Percentiles rank a stretch among this genome's conserved stretches.
Evolutionary conservation across 108 stramenopile species (phyloP).

Genomic region (Skeletonema marinoi): DNA sequence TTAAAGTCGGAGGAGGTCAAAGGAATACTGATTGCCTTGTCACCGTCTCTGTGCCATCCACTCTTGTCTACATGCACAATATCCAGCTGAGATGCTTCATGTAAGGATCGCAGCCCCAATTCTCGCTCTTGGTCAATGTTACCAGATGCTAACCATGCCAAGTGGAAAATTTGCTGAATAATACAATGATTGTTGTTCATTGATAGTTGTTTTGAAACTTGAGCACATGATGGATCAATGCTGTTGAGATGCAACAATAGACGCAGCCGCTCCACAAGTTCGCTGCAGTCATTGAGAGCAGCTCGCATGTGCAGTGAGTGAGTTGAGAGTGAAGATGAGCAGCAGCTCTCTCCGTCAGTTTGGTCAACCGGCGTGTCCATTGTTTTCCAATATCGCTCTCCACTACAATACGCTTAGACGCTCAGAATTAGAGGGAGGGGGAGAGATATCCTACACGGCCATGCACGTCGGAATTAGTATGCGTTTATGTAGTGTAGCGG

Average conservation of each 20-base stretch:
- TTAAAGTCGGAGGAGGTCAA: conserved; percentile 36
- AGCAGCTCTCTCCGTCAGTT: neutral
- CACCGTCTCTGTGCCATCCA: conserved; percentile 1
- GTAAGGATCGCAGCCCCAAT: neutral
- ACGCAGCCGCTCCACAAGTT: neutral
- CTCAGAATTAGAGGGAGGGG: neutral
- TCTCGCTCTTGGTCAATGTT: conserved; percentile 1
- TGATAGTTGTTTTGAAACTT: neutral
- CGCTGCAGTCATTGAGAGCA: neutral
- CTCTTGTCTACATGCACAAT: neutral
- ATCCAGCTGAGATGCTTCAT: conserved; percentile 5
- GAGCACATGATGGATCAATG: neutral
- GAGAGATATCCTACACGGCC: no score
- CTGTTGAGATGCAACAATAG: neutral
- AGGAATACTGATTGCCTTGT: neutral
- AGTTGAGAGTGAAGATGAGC: neutral
- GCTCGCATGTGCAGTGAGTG: neutral
- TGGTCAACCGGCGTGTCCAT: neutral
- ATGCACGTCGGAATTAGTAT: neutral
- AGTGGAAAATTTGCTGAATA: neutral
- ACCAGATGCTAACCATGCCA: neutral
- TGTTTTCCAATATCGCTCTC: neutral
- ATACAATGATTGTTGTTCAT: neutral
- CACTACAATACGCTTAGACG: no score
- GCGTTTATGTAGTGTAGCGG: neutral